phyloP scores from a whole-genome alignment of 164 flowering plant species.

The Chloranthus sessilifolius region DNA sequence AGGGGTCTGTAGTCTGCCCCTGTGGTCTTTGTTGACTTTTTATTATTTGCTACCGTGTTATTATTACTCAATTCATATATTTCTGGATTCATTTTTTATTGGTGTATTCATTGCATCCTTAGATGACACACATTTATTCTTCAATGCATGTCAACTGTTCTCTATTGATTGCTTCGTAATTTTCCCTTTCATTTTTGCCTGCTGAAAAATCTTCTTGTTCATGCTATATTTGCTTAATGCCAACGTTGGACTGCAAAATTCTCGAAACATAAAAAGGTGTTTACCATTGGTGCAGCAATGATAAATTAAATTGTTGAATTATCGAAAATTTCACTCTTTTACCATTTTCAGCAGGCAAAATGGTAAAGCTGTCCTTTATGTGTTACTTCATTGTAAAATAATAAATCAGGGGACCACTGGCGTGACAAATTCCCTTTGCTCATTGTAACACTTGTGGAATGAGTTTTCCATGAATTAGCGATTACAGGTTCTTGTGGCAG shows the following conservation, averaged over 20 bases:
- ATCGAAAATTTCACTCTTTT: no score
- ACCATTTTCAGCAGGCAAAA: no score
- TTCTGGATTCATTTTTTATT: not conserved
- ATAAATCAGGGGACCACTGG: not conserved
- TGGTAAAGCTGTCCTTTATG: no score
- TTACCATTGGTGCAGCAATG: no score
- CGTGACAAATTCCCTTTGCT: not conserved
- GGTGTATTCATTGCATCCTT: not conserved
- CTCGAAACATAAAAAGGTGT: not conserved
- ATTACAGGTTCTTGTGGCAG: no score
- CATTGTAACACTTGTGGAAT: not conserved
- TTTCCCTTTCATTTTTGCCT: not conserved
- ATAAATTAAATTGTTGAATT: no score
- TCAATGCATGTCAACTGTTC: not conserved
- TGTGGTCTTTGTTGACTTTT: not conserved
- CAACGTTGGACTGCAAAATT: not conserved
- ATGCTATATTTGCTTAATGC: not conserved
- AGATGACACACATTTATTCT: not conserved
- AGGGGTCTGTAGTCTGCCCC: not conserved
- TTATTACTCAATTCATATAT: not conserved
- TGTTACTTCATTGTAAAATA: not conserved
- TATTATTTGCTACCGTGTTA: not conserved
- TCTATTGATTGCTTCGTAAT: not conserved
- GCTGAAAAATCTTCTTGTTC: not conserved
- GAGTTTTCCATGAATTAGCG: not conserved